Conservation (phyloP, 306 rosid genomes). For the Trifolium pratense region DNA sequence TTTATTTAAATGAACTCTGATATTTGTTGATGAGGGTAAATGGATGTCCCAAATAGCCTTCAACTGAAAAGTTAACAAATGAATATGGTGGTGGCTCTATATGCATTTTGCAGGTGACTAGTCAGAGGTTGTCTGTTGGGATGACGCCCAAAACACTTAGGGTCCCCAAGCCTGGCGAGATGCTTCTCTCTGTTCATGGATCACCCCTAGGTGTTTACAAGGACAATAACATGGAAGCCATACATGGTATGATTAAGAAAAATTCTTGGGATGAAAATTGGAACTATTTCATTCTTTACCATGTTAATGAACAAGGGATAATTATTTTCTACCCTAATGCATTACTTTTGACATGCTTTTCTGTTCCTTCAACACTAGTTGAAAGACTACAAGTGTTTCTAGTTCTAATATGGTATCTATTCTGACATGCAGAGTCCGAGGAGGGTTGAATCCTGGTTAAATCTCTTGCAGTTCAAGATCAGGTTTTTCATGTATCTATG, state of each 20-base stretch:
- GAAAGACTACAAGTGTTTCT: background rate
- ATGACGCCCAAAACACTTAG: conserved; percentile 85
- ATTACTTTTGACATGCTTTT: conserved; percentile 3
- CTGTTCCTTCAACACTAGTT: background rate
- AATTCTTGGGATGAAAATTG: conserved; percentile 6
- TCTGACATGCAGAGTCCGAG: conserved; percentile 67
- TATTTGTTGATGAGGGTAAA: conserved; percentile 15
- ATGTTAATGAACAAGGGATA: conserved; percentile 15
- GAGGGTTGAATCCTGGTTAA: conserved; percentile 50
- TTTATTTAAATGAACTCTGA: background rate
- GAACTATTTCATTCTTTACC: conserved; percentile 27
- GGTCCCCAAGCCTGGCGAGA: conserved; percentile 87
- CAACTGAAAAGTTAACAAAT: background rate
- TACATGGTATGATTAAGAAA: conserved; percentile 58
- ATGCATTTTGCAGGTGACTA: conserved; percentile 57
- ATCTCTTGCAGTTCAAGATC: background rate
- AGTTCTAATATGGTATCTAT: conserved; percentile 36
- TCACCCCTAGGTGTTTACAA: conserved; percentile 88
- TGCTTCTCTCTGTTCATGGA: conserved; percentile 87
- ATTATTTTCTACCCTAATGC: background rate
- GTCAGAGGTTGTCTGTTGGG: conserved; percentile 83
- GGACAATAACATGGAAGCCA: conserved; percentile 94
- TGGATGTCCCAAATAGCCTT: conserved; percentile 4
- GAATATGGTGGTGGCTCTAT: conserved; percentile 18
- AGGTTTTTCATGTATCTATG: too few relatives aligned